phyloP scores from a whole-genome alignment of 495 filamentous ascomycete genomes.

The Annulohypoxylon bovei region DNA sequence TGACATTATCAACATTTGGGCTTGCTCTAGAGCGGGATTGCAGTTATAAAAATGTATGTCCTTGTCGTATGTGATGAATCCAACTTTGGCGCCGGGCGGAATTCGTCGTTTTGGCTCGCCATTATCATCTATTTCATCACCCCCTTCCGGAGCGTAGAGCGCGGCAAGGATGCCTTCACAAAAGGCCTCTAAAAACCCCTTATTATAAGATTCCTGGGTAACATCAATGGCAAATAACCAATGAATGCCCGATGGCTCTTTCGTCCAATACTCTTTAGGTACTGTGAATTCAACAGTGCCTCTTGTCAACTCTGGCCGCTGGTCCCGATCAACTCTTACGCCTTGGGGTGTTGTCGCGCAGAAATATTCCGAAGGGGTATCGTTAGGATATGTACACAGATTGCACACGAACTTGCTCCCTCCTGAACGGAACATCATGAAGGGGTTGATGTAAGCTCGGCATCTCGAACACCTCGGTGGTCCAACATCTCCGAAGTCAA shows the following conservation, averaged over 20 bases:
- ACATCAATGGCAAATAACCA: slow-evolving; percentile 95
- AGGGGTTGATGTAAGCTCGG: slow-evolving; percentile 97
- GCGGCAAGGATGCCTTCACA: slow-evolving; percentile 88
- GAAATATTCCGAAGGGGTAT: slow-evolving; percentile 92
- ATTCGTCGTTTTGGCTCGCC: slow-evolving; percentile 69
- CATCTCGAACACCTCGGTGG: slow-evolving; percentile 94
- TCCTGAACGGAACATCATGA: slow-evolving; percentile 94
- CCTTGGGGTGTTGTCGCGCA: slow-evolving; percentile 89
- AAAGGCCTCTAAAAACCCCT: slow-evolving; percentile 88
- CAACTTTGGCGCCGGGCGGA: slow-evolving; percentile 84
- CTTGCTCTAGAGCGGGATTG: slow-evolving; percentile 79
- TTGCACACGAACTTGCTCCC: slow-evolving; percentile 98
- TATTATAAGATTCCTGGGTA: slow-evolving; percentile 86
- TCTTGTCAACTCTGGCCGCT: slow-evolving; percentile 86
- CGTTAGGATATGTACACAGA: slow-evolving; percentile 97
- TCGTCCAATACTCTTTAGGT: slow-evolving; percentile 98
- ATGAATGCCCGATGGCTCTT: slow-evolving; percentile 86
- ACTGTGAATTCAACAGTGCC: slow-evolving; percentile 97
- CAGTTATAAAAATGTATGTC: slow-evolving; percentile 98
- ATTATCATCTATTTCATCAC: slow-evolving; percentile 62
- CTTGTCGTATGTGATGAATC: slow-evolving; percentile 94
- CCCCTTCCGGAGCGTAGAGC: slow-evolving; percentile 74
- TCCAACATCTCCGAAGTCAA: slow-evolving; percentile 93
- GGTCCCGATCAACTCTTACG: slow-evolving; percentile 84
- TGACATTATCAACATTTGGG: slow-evolving; percentile 99